Evolutionary conservation across 2,329 filamentous ascomycete species (phyloP).

Genomic region (Apiospora saccharicola): DNA sequence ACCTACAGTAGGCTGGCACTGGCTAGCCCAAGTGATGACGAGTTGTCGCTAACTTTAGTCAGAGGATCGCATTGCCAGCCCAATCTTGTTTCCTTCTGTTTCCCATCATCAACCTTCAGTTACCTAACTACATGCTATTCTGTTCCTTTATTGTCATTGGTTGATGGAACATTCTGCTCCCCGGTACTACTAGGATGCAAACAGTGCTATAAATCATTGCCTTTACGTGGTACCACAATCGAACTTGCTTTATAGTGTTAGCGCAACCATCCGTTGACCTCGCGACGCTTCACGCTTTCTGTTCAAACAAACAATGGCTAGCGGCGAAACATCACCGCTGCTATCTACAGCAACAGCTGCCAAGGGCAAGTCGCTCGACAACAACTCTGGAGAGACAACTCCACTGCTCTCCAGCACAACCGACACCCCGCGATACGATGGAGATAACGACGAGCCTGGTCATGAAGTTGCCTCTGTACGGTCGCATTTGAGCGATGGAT

Average conservation of each 20-base stretch:
- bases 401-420: constrained; percentile 55
- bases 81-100: constrained; percentile 12
- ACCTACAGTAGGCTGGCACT: neutral
- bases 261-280: neutral
- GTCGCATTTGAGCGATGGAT: constrained; percentile 36
- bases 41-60: constrained; percentile 21
- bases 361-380: constrained; percentile 36
- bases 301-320: constrained; percentile 48
- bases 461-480: constrained; percentile 41
- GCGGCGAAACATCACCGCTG: constrained; percentile 54
- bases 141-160: neutral
- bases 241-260: neutral
- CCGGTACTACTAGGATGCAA: neutral
- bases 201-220: constrained; percentile 13
- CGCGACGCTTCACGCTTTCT: neutral
- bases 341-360: constrained; percentile 44
- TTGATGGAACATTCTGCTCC: neutral
- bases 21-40: constrained; percentile 8
- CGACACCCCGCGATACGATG: constrained; percentile 49
- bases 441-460: constrained; percentile 43
- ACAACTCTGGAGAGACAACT: constrained; percentile 53
- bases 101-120: constrained; percentile 5
- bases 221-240: neutral
- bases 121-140: neutral
- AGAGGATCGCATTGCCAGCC: constrained; percentile 5